Percentiles rank a stretch among this genome's conserved stretches.
Evolutionary conservation across 192 early-diverging fungal species (phyloP).

Genomic region (Chytriomyces sp.): DNA sequence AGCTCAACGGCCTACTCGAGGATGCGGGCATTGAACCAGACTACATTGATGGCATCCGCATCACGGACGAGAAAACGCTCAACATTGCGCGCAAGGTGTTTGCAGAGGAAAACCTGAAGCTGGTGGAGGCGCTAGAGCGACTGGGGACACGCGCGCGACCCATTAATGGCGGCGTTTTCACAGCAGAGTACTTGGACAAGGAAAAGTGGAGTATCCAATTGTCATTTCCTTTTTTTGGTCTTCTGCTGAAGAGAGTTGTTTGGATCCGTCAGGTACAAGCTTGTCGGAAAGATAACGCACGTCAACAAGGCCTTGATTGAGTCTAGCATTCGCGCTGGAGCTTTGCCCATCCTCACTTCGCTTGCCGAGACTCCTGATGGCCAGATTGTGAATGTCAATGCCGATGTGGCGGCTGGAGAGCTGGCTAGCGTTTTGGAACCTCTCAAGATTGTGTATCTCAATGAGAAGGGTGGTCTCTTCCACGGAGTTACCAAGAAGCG

Average conservation of each 20-base stretch:
- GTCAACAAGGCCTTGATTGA: conserved; percentile 95
- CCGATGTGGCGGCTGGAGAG: conserved; percentile 97
- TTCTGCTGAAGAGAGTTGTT: background rate
- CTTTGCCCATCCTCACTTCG: conserved; percentile 92
- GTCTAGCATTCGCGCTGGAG: conserved; percentile 89
- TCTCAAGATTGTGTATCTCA: conserved; percentile 95
- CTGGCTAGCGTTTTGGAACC: conserved; percentile 95
- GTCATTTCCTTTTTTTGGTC: background rate
- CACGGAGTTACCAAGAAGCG: conserved; percentile 93
- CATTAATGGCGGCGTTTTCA: conserved; percentile 93
- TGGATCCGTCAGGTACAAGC: conserved; percentile 63
- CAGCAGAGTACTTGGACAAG: conserved; percentile 93
- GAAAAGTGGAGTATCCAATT: too few relatives aligned
- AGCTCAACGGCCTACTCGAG: conserved; percentile 89
- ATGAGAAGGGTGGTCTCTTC: conserved; percentile 96
- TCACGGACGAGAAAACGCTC: conserved; percentile 91
- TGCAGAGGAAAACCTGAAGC: conserved; percentile 91
- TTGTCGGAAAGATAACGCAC: conserved; percentile 85
- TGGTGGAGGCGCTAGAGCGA: conserved; percentile 95
- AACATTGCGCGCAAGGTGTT: conserved; percentile 95
- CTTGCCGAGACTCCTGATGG: conserved; percentile 94
- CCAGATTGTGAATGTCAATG: conserved; percentile 98
- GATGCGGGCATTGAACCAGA: conserved; percentile 94
- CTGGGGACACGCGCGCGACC: conserved; percentile 95
- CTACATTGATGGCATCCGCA: conserved; percentile 95